These are phyloP conservation scores for Chlamydomonas reinhardtii DNA, from an alignment of 163 green algal species.

Conservation along the genomic window DNA sequence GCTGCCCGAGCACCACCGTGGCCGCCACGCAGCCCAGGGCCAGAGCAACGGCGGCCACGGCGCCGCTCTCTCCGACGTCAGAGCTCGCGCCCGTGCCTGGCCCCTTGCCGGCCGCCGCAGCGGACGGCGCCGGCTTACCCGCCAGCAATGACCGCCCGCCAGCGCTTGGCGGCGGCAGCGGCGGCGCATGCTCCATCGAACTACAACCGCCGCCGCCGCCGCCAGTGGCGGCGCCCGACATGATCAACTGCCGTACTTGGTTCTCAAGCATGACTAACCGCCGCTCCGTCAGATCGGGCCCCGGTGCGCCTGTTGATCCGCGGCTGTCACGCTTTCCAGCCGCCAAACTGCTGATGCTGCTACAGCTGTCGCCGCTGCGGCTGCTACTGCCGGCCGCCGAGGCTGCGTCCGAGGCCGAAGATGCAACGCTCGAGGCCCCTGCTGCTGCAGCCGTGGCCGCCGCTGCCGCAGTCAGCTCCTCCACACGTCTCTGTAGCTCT, in stretches of 20 bases:
- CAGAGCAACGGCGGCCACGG: neutral
- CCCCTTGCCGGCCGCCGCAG: too few species aligned
- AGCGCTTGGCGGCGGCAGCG: neutral
- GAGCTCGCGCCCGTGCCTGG: too few species aligned
- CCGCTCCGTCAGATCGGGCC: neutral
- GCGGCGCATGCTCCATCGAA: too few species aligned
- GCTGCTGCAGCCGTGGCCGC: too few species aligned
- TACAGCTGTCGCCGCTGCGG: neutral
- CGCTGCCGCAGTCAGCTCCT: constrained; percentile 4
- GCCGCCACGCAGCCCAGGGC: neutral
- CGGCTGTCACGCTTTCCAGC: too few species aligned
- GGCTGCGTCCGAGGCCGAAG: neutral
- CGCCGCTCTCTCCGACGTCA: too few species aligned
- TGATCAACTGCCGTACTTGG: constrained; percentile 6
- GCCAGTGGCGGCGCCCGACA: neutral
- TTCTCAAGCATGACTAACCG: neutral
- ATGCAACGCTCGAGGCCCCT: neutral
- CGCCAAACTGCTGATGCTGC: neutral
- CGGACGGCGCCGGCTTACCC: too few species aligned
- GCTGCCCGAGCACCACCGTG: neutral
- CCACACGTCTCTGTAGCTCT: constrained; percentile 12
- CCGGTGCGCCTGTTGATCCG: too few species aligned
- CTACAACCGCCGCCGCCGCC: neutral
- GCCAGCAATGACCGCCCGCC: too few species aligned
- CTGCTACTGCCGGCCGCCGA: neutral